Conservation (phyloP, 768 basidiomycete species). For the Tephrocybe sp. region DNA sequence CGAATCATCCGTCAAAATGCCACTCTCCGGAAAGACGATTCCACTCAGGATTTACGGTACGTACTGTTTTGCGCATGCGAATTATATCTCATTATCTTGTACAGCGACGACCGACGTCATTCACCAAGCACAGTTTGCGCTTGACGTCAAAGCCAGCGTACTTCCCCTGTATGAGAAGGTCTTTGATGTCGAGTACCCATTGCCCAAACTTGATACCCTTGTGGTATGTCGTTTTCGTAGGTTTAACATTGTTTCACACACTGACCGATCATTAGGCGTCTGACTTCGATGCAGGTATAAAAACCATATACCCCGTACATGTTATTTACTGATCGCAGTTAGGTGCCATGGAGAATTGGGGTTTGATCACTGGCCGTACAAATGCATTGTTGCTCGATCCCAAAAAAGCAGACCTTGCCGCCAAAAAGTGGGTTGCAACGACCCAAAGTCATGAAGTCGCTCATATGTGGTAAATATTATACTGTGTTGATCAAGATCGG, state of each 20-base stretch:
- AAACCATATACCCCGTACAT: not conserved
- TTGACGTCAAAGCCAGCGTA: constrained; percentile 81
- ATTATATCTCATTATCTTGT: constrained; percentile 8
- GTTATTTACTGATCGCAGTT: constrained; percentile 13
- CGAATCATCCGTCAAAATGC: constrained; percentile 75
- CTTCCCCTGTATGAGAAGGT: constrained; percentile 91
- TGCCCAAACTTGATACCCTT: constrained; percentile 93
- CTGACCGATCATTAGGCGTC: constrained; percentile 44
- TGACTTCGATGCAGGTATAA: constrained; percentile 82
- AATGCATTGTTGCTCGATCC: constrained; percentile 78
- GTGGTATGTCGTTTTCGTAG: constrained; percentile 47
- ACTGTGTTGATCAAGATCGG: not conserved
- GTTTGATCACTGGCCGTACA: constrained; percentile 88
- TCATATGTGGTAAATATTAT: constrained; percentile 64
- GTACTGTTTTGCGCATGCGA: constrained; percentile 12
- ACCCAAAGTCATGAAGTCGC: constrained; percentile 87
- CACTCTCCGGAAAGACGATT: constrained; percentile 74
- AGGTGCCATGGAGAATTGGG: constrained; percentile 95
- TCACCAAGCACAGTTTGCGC: constrained; percentile 80
- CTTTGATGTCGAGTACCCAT: constrained; percentile 89
- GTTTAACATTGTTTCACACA: not conserved
- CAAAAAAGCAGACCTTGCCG: constrained; percentile 66
- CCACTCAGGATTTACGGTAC: constrained; percentile 84
- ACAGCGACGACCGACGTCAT: constrained; percentile 81
- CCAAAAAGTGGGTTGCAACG: constrained; percentile 76